phyloP scores from a whole-genome alignment of 352 stramenopile species.

The Globisporangium emineosum region DNA sequence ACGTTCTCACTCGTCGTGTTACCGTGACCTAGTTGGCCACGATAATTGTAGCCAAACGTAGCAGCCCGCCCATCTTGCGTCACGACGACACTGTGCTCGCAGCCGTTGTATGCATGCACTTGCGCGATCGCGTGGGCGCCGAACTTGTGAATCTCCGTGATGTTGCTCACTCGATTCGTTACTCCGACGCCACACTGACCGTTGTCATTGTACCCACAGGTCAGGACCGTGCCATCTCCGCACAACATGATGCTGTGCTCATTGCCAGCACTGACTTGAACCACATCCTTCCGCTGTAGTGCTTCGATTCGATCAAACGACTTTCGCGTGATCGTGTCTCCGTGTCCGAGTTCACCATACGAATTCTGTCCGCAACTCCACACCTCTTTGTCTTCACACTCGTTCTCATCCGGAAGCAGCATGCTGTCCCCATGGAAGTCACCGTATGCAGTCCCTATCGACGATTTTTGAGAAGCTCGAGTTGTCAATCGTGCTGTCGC shows the following conservation, averaged over 20 bases:
- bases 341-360: conserved; percentile 91
- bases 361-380: conserved; percentile 95
- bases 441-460: neutral
- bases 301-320: conserved; percentile 72
- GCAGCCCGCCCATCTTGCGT: conserved; percentile 71
- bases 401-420: conserved; percentile 22
- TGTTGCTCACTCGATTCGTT: conserved; percentile 68
- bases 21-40: conserved; percentile 89
- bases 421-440: neutral
- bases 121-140: conserved; percentile 48
- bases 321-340: conserved; percentile 86
- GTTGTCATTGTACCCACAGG: conserved; percentile 94
- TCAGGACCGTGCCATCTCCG: conserved; percentile 72
- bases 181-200: conserved; percentile 90
- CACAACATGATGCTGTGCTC: conserved; percentile 89
- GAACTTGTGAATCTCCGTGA: conserved; percentile 75
- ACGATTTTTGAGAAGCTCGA: conserved; percentile 1
- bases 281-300: conserved; percentile 72
- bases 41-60: conserved; percentile 93
- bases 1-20: conserved; percentile 84
- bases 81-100: conserved; percentile 89
- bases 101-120: conserved; percentile 93
- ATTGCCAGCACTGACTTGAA: conserved; percentile 89
- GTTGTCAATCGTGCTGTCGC: neutral
- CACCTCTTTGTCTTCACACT: conserved; percentile 77